Evolutionary conservation across 2,329 filamentous ascomycete genomes (phyloP).

Genomic region (Dryadomyces sulphureus): DNA sequence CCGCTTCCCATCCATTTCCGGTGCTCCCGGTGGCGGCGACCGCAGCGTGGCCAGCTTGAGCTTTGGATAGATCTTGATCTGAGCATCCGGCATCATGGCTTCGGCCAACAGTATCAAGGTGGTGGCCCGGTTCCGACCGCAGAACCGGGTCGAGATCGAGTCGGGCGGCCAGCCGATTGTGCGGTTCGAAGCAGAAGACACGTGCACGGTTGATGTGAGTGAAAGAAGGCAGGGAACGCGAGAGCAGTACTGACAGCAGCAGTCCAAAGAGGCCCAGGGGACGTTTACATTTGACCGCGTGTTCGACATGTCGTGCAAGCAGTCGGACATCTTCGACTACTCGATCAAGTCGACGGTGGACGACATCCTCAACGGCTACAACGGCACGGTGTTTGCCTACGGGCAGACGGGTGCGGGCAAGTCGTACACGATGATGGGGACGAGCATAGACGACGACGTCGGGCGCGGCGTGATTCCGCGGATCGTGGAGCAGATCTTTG

Average conservation of each 20-base stretch:
- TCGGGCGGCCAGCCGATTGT: constrained; percentile 90
- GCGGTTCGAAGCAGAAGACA: constrained; percentile 74
- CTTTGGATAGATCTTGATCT: background rate
- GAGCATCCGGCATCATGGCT: constrained; percentile 31
- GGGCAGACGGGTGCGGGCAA: constrained; percentile 97
- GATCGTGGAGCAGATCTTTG: constrained; percentile 95
- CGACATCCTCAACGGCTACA: constrained; percentile 97
- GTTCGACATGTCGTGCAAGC: constrained; percentile 84
- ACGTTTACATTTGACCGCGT: constrained; percentile 95
- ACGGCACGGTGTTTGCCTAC: constrained; percentile 96
- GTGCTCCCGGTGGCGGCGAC: no score
- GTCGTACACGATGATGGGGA: constrained; percentile 98
- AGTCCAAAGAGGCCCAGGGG: constrained; percentile 73
- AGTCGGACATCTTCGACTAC: constrained; percentile 94
- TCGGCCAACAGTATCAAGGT: constrained; percentile 61
- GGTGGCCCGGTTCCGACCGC: constrained; percentile 92
- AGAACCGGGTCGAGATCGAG: constrained; percentile 85
- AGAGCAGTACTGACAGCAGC: constrained; percentile 14
- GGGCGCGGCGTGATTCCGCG: constrained; percentile 90
- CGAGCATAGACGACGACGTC: constrained; percentile 79
- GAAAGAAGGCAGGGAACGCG: background rate
- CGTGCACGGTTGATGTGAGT: constrained; percentile 70
- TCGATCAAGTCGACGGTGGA: constrained; percentile 93
- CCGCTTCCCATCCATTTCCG: background rate
- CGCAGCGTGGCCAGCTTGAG: background rate